Evolutionary conservation across 169 alveolate genomes (phyloP), one percentile per base, ranked within the genome.

Genomic region (Blepharisma undulans): DNA sequence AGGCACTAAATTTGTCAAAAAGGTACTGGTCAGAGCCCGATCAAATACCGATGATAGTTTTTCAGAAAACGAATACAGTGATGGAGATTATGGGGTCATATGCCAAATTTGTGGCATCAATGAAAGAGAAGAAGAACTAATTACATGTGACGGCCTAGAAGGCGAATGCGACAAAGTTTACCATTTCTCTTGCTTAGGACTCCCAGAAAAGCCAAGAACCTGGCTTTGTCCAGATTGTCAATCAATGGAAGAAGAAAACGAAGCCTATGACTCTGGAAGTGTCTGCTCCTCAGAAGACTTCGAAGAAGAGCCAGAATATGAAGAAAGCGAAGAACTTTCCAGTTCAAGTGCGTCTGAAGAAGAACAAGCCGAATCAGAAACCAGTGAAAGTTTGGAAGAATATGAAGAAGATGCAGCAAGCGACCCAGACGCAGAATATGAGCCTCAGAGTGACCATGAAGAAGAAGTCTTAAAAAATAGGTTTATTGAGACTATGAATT

Each of bases 171-270:
- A 29, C 18, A 32, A 32, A 33, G 61, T 32, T n/a, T 79, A 79
- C 18, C 87, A 79, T 79, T 27, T 33, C 71, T 29, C 29, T 7
- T 79, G 87, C 18, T 22, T 79, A n/a, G 87, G 87, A 0, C 61
- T 79, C 6, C 29, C 36, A n/a, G 61, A 33, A 30, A n/a, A 79
- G 30, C 87, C 87, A 14, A 29, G 21, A 79, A 32, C 61, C 27
- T 79, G 36, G 25, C 61, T 79, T 22, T 79, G 87, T n/a, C 71
- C 87, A 29, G 34, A 79, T 8, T 79, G 87, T 72, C 71, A 79
- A 79, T 25, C 34, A 22, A 22, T 21, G 87, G 34, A 79, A 21
- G 25, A 27, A 32, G 61, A 33, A 21, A 33, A 79, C 7, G 36
- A 71, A 8, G 36, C 71, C 87, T 21, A 33, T 12, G 87, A 32